phyloP scores from a whole-genome alignment of 1,284 basidiomycete genomes.

The Moniliophthora roreri region DNA sequence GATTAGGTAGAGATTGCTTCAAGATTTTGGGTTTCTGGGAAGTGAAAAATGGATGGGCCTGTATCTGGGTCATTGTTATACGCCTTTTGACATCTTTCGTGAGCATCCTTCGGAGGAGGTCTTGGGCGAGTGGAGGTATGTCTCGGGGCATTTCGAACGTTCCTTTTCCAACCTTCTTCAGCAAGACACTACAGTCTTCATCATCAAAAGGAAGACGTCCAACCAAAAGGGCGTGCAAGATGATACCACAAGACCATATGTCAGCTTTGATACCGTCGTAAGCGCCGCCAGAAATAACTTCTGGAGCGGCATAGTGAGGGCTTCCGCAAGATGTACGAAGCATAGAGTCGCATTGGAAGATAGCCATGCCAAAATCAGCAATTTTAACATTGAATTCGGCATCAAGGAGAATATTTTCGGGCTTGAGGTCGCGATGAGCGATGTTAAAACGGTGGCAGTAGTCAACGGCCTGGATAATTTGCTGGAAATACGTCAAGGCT shows the following conservation, averaged over 20 bases:
- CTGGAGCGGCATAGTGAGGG: conserved; percentile 97
- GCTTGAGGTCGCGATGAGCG: conserved; percentile 96
- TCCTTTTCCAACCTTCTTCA: conserved; percentile 86
- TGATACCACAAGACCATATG: conserved; percentile 98
- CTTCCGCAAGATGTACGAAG: conserved; percentile 93
- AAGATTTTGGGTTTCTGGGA: conserved; percentile 55
- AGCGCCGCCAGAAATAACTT: conserved; percentile 83
- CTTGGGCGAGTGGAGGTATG: conserved; percentile 76
- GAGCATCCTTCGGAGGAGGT: conserved; percentile 89
- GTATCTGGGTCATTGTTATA: conserved; percentile 88
- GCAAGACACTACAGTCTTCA: conserved; percentile 71
- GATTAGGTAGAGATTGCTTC: conserved; percentile 57
- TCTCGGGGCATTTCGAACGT: conserved; percentile 82
- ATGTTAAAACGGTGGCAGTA: conserved; percentile 98
- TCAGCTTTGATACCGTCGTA: conserved; percentile 92
- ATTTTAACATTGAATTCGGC: conserved; percentile 90
- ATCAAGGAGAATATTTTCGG: conserved; percentile 93
- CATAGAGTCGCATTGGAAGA: conserved; percentile 79
- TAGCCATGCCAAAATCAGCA: conserved; percentile 98
- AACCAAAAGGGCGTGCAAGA: conserved; percentile 90
- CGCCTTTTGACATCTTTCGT: conserved; percentile 79
- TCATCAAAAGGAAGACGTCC: conserved; percentile 95
- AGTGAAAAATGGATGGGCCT: conserved; percentile 87
- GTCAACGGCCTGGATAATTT: conserved; percentile 92
- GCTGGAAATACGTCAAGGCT: conserved; percentile 94